Evolutionary conservation across 2,329 filamentous ascomycete genomes (phyloP), one percentile per base, ranked within the genome.

Genomic region (Elsinoe fawcettii): DNA sequence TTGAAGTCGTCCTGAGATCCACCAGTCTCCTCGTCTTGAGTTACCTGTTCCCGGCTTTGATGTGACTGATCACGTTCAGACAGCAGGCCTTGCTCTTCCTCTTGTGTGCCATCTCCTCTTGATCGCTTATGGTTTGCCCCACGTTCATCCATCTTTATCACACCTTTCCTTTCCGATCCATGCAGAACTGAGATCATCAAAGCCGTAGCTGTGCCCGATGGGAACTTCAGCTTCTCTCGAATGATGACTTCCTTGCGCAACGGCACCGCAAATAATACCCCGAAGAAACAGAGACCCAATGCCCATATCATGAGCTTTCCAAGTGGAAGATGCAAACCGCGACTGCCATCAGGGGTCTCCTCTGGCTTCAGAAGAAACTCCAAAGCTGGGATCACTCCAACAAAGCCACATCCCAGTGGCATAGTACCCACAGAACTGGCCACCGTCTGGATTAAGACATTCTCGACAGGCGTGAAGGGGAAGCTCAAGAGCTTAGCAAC

Each of bases 361-460:
- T 88, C 84, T 1, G 82, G 74, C 55, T 80, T 84, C 54, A 99
- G 73, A 51, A 99, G 75, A 64, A 88, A 96, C 66, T 96, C 89
- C 75, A 99, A 80, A 0, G 92, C 92, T 1, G 93, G 93, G 60
- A 97, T 85, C 7, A 97, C 91, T 4, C 92, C 92, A 16, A 97
- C 92, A 67, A 97, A 96, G 1, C 93, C 93, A 65, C 92, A 95
- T 1, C 92, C 92, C 9, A 99, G 75, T 0, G 93, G 93, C 90
- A 97, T 97, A 4, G 95, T 95, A 0, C 92, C 93, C 71, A 97
- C 95, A 14, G 88, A 88, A 9, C 93, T 92, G 1, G 93, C 92
- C 3, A 99, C 93, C 0, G 90, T 96, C 74, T 99, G 93, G 9
- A 99, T 88, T 20, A 99, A 79, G 3, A 99, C 93, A 70, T 99